Conservation (phyloP, 2,329 filamentous ascomycete species). For the Westerdykella ornata region DNA sequence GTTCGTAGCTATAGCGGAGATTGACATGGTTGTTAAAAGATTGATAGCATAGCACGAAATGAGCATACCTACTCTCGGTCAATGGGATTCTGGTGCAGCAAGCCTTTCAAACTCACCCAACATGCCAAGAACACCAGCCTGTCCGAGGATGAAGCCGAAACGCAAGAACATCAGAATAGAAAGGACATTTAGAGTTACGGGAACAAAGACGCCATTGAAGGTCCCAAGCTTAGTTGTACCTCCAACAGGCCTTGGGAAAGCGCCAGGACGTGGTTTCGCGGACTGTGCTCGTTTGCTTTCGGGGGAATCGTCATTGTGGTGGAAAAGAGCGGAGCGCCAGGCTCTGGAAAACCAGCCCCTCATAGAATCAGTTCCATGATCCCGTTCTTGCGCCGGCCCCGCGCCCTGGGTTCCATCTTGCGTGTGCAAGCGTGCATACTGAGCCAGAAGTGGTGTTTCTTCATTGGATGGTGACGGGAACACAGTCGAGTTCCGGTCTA, state of each 20-base stretch:
- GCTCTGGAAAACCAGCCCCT: conserved; percentile 23
- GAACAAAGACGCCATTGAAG: conserved; percentile 64
- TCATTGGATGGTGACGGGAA: conserved; percentile 25
- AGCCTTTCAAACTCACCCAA: conserved; percentile 52
- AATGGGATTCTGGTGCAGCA: conserved; percentile 6
- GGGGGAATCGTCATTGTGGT: neutral
- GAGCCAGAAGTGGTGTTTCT: conserved; percentile 27
- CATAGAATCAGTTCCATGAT: conserved; percentile 17
- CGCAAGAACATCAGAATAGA: conserved; percentile 90
- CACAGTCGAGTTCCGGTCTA: conserved; percentile 37
- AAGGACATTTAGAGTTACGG: conserved; percentile 80
- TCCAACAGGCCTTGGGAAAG: conserved; percentile 37
- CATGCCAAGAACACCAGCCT: conserved; percentile 72
- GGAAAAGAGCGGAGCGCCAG: conserved; percentile 8
- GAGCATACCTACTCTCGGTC: conserved; percentile 55
- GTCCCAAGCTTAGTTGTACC: conserved; percentile 61
- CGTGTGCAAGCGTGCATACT: conserved; percentile 1
- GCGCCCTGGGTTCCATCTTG: conserved; percentile 2
- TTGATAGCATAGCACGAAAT: conserved; percentile 71
- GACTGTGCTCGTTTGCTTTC: conserved; percentile 17
- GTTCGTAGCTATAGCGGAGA: conserved; percentile 85
- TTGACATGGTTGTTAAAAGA: conserved; percentile 75
- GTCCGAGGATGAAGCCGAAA: conserved; percentile 77
- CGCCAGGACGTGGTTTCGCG: conserved; percentile 31
- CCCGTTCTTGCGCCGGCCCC: conserved; percentile 11